Evolutionary conservation across 2,329 filamentous ascomycete species (phyloP).

Genomic region (Colletotrichum sp.): DNA sequence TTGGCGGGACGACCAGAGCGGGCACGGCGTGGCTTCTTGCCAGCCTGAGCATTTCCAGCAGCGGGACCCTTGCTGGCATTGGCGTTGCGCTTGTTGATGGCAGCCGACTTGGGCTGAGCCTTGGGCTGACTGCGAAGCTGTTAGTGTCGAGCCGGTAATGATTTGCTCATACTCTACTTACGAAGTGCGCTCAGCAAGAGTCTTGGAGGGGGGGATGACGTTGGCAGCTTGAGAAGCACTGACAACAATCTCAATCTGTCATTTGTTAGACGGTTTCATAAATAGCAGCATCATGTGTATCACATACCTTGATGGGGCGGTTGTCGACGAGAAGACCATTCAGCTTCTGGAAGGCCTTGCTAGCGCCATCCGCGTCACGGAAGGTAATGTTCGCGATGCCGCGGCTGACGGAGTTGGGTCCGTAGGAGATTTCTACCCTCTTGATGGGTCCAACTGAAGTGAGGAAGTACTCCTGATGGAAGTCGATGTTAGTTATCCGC

Average conservation of each 20-base stretch:
- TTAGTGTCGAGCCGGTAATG: conserved; percentile 11
- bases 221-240: conserved; percentile 75
- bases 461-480: conserved; percentile 91
- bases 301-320: conserved; percentile 82
- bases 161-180: conserved; percentile 45
- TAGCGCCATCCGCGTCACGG: conserved; percentile 78
- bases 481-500: conserved; percentile 70
- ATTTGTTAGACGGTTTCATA: conserved; percentile 24
- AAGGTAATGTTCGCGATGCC: conserved; percentile 93
- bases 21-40: conserved; percentile 57
- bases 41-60: conserved; percentile 49
- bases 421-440: conserved; percentile 90
- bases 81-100: conserved; percentile 70
- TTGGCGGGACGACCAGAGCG: conserved; percentile 72
- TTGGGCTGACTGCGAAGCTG: conserved; percentile 60
- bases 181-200: conserved; percentile 83
- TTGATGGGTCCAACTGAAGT: conserved; percentile 90
- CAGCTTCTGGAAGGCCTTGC: conserved; percentile 81
- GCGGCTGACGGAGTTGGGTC: conserved; percentile 88
- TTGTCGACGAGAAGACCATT: conserved; percentile 92
- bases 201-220: conserved; percentile 70
- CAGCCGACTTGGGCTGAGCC: conserved; percentile 82
- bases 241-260: conserved; percentile 87
- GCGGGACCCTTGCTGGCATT: conserved; percentile 43
- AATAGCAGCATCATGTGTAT: background rate